A percentile compares a stretch with the other conserved stretches of the same genome.
Conservation (phyloP, 2,329 filamentous ascomycete genomes). For the Niveomyces coronatus region DNA sequence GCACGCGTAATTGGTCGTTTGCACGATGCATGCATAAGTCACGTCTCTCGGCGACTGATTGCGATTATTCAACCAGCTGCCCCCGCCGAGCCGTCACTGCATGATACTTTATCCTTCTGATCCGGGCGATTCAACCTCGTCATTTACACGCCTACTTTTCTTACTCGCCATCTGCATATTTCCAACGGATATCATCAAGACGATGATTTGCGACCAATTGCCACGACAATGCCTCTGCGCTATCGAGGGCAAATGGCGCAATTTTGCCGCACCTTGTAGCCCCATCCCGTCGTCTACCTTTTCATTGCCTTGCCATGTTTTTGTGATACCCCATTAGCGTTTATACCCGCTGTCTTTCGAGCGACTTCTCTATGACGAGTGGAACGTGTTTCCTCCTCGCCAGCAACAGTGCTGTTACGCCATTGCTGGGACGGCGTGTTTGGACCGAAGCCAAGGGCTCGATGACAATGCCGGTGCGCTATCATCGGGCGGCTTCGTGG, state of each 20-base stretch:
- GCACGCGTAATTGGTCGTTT: too few species aligned
- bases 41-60: too few species aligned
- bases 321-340: constrained; percentile 36
- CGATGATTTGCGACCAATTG: constrained; percentile 2
- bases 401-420: constrained; percentile 46
- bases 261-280: too few species aligned
- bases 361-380: constrained; percentile 15
- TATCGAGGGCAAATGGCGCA: constrained; percentile 26
- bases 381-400: constrained; percentile 30
- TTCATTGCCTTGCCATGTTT: constrained; percentile 18
- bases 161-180: background rate
- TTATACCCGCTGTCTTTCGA: constrained; percentile 35
- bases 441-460: constrained; percentile 32
- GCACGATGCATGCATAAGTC: too few species aligned
- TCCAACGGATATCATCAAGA: background rate
- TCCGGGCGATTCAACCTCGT: constrained; percentile 28
- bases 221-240: constrained; percentile 44
- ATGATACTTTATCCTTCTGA: constrained; percentile 9
- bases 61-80: constrained; percentile 24
- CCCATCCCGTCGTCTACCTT: constrained; percentile 2
- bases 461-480: constrained; percentile 46
- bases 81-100: constrained; percentile 7
- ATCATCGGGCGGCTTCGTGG: constrained; percentile 40
- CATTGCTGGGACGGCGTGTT: constrained; percentile 45
- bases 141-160: constrained; percentile 8